A percentile compares a stretch with the other conserved stretches of the same genome.
These are phyloP conservation scores for Rutidosis leptorrhynchoides DNA, from an alignment of 129 eudicot genomes.

Conservation along the genomic window DNA sequence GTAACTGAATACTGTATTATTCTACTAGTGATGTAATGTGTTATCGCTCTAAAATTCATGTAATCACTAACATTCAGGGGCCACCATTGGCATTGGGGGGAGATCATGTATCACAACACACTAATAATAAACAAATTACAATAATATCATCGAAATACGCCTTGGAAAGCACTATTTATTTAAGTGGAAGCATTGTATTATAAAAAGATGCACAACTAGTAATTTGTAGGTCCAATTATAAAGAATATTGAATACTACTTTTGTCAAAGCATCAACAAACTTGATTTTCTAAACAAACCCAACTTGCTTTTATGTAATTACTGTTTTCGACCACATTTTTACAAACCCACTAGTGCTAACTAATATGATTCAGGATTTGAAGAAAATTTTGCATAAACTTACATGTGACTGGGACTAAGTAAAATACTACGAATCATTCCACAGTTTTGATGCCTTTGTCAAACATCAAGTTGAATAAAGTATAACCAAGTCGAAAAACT, in stretches of 20 bases:
- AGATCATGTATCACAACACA: background rate
- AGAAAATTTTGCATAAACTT: background rate
- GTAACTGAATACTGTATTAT: background rate
- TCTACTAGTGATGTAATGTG: background rate
- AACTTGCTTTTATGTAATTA: background rate
- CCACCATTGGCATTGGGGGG: background rate
- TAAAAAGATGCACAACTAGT: slow-evolving; percentile 1
- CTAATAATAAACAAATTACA: background rate
- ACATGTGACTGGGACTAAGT: background rate
- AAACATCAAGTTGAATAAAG: background rate
- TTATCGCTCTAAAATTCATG: background rate
- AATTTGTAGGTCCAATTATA: background rate
- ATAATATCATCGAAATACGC: background rate
- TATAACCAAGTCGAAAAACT: background rate
- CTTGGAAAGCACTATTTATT: background rate
- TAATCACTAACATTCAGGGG: background rate
- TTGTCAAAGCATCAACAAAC: background rate
- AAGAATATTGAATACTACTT: background rate
- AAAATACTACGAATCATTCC: background rate
- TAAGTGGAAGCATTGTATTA: background rate
- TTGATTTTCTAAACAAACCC: background rate
- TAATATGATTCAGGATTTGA: too few species aligned
- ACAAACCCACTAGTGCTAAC: too few species aligned
- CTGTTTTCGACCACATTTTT: background rate
- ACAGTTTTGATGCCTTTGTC: background rate